Percentiles rank a stretch among this genome's conserved stretches.
Evolutionary conservation across 78 protist genomes (phyloP).

Genomic region (Dictyostelium firmibasis): DNA sequence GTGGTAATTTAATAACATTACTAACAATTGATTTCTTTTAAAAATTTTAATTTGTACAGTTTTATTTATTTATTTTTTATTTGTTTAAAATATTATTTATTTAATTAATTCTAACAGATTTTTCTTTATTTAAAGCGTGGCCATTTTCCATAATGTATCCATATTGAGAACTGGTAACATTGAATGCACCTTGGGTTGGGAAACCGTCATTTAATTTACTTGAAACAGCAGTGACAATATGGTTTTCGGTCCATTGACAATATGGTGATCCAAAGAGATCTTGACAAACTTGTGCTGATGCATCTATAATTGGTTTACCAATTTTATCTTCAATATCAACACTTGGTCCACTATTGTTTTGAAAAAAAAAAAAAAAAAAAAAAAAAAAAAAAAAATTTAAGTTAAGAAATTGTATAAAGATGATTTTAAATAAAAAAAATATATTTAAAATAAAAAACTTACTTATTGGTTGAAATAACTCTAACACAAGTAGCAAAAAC

Average conservation of each 20-base stretch:
- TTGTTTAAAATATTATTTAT: neutral
- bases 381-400: no score
- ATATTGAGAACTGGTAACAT: conserved; percentile 9
- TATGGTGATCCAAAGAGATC: conserved; percentile 3
- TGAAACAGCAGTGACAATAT: conserved; percentile 6
- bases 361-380: no score
- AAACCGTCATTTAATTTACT: neutral
- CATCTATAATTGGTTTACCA: conserved; percentile 41
- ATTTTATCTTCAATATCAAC: conserved; percentile 41
- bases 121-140: neutral
- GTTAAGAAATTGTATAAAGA: no score
- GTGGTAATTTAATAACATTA: no score
- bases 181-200: conserved; percentile 3
- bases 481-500: conserved; percentile 41
- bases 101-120: neutral
- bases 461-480: conserved; percentile 18
- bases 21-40: no score
- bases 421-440: no score
- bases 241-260: conserved; percentile 32
- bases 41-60: neutral
- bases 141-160: neutral
- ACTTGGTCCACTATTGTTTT: conserved; percentile 9
- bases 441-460: neutral
- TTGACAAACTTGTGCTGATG: conserved; percentile 34
- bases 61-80: neutral